Conservation (phyloP, 163 green algal genomes). For the Prototheca cutis region DNA sequence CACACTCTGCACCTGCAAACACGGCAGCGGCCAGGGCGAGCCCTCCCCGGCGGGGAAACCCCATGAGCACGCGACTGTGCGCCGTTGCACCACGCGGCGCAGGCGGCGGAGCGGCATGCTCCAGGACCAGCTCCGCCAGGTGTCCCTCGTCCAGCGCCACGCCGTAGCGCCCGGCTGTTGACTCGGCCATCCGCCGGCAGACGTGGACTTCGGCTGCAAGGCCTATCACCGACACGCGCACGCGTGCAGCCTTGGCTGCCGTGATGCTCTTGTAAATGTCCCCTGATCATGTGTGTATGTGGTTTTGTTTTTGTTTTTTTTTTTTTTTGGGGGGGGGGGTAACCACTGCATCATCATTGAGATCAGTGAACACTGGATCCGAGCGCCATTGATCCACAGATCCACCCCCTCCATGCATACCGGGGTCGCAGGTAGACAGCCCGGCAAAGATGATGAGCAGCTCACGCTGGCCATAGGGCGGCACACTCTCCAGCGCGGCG, state of each 20-base stretch:
- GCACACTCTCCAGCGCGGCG: conserved; percentile 56
- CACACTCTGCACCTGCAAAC: conserved; percentile 20
- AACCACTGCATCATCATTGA: neutral
- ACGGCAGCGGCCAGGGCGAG: conserved; percentile 35
- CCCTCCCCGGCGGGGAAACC: conserved; percentile 64
- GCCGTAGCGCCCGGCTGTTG: conserved; percentile 69
- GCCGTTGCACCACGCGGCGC: conserved; percentile 12
- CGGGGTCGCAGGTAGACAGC: conserved; percentile 83
- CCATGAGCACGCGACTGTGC: conserved; percentile 69
- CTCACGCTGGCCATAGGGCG: conserved; percentile 84
- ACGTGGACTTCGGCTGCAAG: conserved; percentile 85
- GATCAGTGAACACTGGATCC: too few species aligned
- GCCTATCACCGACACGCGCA: conserved; percentile 79
- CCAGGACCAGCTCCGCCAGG: conserved; percentile 50
- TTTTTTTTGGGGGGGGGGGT: neutral
- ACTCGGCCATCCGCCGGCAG: conserved; percentile 50
- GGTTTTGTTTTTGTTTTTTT: too few species aligned
- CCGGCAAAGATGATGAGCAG: conserved; percentile 67
- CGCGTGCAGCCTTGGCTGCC: conserved; percentile 37
- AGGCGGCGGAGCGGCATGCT: conserved; percentile 57
- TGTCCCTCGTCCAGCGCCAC: conserved; percentile 59
- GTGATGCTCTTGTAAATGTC: conserved; percentile 66
- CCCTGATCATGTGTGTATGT: conserved; percentile 22
- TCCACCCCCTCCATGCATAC: neutral
- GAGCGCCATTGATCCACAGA: neutral